phyloP scores from a whole-genome alignment of 441 rosid genomes.

The Adansonia gregorii region DNA sequence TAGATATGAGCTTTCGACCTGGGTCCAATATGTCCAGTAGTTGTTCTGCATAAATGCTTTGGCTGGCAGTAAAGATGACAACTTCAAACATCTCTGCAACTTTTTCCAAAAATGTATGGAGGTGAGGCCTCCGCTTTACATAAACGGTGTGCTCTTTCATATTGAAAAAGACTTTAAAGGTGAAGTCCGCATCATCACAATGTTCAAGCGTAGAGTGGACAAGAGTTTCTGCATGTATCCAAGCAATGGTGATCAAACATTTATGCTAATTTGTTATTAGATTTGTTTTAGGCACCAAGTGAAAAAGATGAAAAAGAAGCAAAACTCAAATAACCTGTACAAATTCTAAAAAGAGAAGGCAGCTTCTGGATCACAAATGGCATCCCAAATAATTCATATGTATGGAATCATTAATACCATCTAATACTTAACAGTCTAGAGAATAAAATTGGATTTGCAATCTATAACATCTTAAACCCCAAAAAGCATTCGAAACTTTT shows the following conservation, averaged over 20 bases:
- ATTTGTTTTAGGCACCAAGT: background rate
- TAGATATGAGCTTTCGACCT: conserved; percentile 71
- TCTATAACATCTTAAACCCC: conserved; percentile 4
- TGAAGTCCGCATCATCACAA: conserved; percentile 83
- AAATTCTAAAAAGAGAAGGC: background rate
- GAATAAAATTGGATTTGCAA: conserved; percentile 6
- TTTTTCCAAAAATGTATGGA: conserved; percentile 77
- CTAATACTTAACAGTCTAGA: background rate
- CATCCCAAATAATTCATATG: background rate
- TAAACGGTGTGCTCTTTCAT: conserved; percentile 87
- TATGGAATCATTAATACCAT: background rate
- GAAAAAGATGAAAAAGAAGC: background rate
- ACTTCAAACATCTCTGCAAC: conserved; percentile 91
- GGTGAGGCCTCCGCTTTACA: conserved; percentile 85
- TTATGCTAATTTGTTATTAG: background rate
- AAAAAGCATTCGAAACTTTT: background rate
- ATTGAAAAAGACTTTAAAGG: conserved; percentile 80
- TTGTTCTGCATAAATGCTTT: conserved; percentile 87
- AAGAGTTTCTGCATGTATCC: conserved; percentile 74
- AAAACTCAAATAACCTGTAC: background rate
- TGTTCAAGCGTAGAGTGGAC: conserved; percentile 88
- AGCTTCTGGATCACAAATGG: background rate
- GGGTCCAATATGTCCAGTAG: conserved; percentile 86
- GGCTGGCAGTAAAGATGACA: conserved; percentile 92
- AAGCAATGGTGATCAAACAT: conserved; percentile 26